Conservation (phyloP, 192 early-diverging fungal genomes). For the Backusella circina region DNA sequence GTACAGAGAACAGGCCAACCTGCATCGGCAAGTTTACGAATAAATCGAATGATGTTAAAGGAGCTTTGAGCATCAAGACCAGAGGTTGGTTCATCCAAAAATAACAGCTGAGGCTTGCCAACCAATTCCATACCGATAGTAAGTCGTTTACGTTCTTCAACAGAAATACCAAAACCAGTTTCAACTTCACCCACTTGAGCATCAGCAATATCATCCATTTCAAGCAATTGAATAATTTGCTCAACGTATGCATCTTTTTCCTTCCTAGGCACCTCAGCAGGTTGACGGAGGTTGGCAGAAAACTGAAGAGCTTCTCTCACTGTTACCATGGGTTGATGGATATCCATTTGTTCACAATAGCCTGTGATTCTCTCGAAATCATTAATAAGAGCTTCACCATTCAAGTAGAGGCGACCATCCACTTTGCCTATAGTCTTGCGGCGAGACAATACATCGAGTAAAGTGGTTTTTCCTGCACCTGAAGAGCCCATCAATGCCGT, state of each 20-base stretch:
- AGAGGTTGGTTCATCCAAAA: constrained; percentile 89
- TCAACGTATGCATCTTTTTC: constrained; percentile 78
- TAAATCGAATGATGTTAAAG: constrained; percentile 70
- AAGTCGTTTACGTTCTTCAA: constrained; percentile 85
- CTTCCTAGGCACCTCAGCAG: constrained; percentile 49
- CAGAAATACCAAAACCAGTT: constrained; percentile 71
- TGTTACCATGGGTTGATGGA: constrained; percentile 69
- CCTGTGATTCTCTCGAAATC: constrained; percentile 70
- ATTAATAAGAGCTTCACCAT: constrained; percentile 52
- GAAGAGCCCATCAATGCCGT: constrained; percentile 76
- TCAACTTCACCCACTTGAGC: constrained; percentile 71
- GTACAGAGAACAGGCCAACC: constrained; percentile 75
- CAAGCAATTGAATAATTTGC: constrained; percentile 68
- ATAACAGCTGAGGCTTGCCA: constrained; percentile 69
- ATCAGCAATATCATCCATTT: constrained; percentile 67
- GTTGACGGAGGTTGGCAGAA: constrained; percentile 72
- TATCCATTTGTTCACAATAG: constrained; percentile 85
- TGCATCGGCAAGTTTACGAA: constrained; percentile 59
- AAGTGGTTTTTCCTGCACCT: constrained; percentile 76
- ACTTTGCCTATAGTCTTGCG: constrained; percentile 70
- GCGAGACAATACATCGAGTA: constrained; percentile 67
- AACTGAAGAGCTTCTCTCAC: constrained; percentile 77
- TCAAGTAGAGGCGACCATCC: constrained; percentile 63
- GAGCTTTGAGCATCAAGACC: constrained; percentile 82
- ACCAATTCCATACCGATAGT: constrained; percentile 86